phyloP scores from a whole-genome alignment of 164 flowering plant genomes.

The Tinospora cordifolia region DNA sequence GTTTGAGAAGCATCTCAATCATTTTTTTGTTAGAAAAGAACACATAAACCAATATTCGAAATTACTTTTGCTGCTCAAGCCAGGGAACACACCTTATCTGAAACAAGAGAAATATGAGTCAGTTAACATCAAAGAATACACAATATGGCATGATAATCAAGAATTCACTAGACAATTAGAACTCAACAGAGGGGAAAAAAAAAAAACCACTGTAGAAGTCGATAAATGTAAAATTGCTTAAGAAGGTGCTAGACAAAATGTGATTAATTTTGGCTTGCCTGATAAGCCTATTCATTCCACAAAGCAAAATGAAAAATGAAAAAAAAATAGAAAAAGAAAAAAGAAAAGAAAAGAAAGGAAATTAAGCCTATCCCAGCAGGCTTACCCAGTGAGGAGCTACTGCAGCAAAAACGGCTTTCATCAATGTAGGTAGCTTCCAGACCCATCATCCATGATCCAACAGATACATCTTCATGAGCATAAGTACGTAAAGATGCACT shows the following conservation, averaged over 20 bases:
- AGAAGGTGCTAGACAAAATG: background rate
- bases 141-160: background rate
- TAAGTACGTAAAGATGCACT: slow-evolving; percentile 84
- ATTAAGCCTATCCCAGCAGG: background rate
- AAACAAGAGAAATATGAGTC: slow-evolving; percentile 6
- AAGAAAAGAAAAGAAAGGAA: background rate
- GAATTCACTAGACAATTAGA: background rate
- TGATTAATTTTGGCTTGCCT: background rate
- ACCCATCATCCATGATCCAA: slow-evolving; percentile 99
- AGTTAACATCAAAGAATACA: slow-evolving; percentile 1
- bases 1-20: background rate
- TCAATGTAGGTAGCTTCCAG: slow-evolving; percentile 78
- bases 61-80: slow-evolving; percentile 25
- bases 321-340: background rate
- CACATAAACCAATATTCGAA: background rate
- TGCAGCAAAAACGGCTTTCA: slow-evolving; percentile 80
- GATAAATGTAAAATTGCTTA: background rate
- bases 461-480: slow-evolving; percentile 83
- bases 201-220: background rate
- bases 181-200: background rate
- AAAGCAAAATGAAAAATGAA: background rate
- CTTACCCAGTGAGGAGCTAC: slow-evolving; percentile 66
- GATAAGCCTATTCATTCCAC: too few relatives aligned
- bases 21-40: background rate
- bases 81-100: slow-evolving; percentile 65